Percentiles rank a stretch among this genome's conserved stretches.
Conservation (phyloP, 495 filamentous ascomycete species). For the Aspergillus bridgeri region DNA sequence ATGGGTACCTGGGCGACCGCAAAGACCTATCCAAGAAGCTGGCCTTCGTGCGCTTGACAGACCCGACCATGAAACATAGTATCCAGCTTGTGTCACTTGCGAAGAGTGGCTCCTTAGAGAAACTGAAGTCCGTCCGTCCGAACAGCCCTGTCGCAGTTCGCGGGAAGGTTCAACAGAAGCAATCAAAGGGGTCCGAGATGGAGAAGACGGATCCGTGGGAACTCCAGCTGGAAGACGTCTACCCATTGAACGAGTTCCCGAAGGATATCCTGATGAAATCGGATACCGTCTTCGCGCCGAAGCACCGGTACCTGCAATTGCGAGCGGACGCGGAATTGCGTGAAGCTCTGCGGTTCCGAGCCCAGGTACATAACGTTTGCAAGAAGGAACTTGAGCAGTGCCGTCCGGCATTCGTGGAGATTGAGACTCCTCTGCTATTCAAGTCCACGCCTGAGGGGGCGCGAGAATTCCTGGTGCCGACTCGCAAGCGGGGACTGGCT, state of each 20-base stretch:
- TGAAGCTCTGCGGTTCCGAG: conserved; percentile 59
- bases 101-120: conserved; percentile 38
- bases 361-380: conserved; percentile 46
- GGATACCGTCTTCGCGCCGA: conserved; percentile 65
- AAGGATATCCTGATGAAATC: conserved; percentile 69
- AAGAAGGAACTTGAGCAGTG: conserved; percentile 47
- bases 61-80: conserved; percentile 43
- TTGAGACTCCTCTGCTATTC: conserved; percentile 93
- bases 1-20: conserved; percentile 68
- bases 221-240: conserved; percentile 59
- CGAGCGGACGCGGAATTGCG: conserved; percentile 63
- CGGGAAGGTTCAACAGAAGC: conserved; percentile 48
- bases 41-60: conserved; percentile 62
- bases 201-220: conserved; percentile 47
- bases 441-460: conserved; percentile 97
- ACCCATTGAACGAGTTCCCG: conserved; percentile 70
- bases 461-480: conserved; percentile 92
- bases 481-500: conserved; percentile 65
- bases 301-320: conserved; percentile 80
- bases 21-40: conserved; percentile 62
- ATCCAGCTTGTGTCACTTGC: conserved; percentile 54
- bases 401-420: conserved; percentile 60
- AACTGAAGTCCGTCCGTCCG: conserved; percentile 43
- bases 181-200: conserved; percentile 26
- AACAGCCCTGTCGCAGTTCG: conserved; percentile 52